These are phyloP conservation scores for Scutellaria minor DNA, from an alignment of 257 asterid species.

Conservation along the genomic window DNA sequence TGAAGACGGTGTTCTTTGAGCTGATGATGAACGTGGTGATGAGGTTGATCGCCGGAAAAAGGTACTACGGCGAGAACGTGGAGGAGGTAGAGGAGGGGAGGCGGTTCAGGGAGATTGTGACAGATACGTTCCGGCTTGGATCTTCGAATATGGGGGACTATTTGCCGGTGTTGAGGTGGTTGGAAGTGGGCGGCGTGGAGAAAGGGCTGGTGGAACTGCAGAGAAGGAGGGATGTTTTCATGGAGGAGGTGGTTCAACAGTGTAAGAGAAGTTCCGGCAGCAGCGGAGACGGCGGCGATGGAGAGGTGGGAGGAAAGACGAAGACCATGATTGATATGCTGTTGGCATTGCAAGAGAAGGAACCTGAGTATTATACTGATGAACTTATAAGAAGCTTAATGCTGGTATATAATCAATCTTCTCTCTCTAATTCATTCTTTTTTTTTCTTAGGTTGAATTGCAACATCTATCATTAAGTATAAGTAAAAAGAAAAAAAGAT, in stretches of 20 bases:
- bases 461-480: too few species aligned
- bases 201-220: slow-evolving; percentile 43
- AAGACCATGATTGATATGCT: slow-evolving; percentile 54
- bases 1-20: slow-evolving; percentile 50
- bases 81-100: slow-evolving; percentile 49
- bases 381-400: slow-evolving; percentile 47
- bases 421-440: too few species aligned
- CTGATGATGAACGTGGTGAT: slow-evolving; percentile 50
- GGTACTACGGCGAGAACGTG: slow-evolving; percentile 47
- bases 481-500: too few species aligned
- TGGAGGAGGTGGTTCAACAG: slow-evolving; percentile 54
- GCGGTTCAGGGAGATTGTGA: slow-evolving; percentile 47
- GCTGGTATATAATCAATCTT: slow-evolving; percentile 36
- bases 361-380: slow-evolving; percentile 57
- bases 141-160: slow-evolving; percentile 44
- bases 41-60: slow-evolving; percentile 63
- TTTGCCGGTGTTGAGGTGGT: slow-evolving; percentile 48
- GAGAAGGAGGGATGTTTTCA: slow-evolving; percentile 45
- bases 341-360: slow-evolving; percentile 51
- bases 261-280: slow-evolving; percentile 31
- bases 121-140: slow-evolving; percentile 35
- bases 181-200: slow-evolving; percentile 49
- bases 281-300: background rate
- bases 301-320: slow-evolving; percentile 31
- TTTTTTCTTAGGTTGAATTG: too few species aligned